Evolutionary conservation across 2,329 filamentous ascomycete species (phyloP), one percentile per base, ranked within the genome.

Genomic region (Xylaria sp.): DNA sequence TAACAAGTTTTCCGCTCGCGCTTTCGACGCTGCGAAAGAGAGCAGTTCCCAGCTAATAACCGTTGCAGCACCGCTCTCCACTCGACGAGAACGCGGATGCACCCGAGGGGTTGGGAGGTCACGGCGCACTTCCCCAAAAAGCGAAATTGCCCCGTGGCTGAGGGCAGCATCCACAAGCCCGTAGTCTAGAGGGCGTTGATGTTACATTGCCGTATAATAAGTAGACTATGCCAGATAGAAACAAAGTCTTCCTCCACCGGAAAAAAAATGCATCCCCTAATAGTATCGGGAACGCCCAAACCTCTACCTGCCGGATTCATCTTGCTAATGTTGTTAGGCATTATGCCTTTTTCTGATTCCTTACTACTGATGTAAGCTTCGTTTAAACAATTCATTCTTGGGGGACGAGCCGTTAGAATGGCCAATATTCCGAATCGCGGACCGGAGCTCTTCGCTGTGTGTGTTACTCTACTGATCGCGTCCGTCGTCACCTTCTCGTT

Each of bases 371-470:
- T 33, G 25, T 51, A 51, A 33, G 49, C 13, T 33, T 33, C 9
- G 27, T 33, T 51, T 33, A 51, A n/a, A 51, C 27, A 33, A 51
- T 27, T n/a, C n/a, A n/a, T n/a, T n/a, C n/a, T n/a, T n/a, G n/a
- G n/a, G n/a, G n/a, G n/a, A n/a, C n/a, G n/a, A n/a, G n/a, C n/a
- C 25, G 36, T 31, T 55, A 31, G 47, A 47, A 64, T 64, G 61
- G 33, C 54, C 31, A 31, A 44, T n/a, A 25, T 59, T 36, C 45
- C 50, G 42, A 63, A 66, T 29, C 64, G 64, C 33, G 64, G 64
- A n/a, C 59, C 51, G 7, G 33, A 53, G 53, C 53, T 66, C 22
- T 36, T 58, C 20, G 36, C 38, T 6, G 54, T 66, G 25, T 54
- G 59, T 25, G 31, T 58, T 27, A 42, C 33, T 15, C 54, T 66